Evolutionary conservation across 495 filamentous ascomycete genomes (phyloP).

Genomic region (Podospora australis): DNA sequence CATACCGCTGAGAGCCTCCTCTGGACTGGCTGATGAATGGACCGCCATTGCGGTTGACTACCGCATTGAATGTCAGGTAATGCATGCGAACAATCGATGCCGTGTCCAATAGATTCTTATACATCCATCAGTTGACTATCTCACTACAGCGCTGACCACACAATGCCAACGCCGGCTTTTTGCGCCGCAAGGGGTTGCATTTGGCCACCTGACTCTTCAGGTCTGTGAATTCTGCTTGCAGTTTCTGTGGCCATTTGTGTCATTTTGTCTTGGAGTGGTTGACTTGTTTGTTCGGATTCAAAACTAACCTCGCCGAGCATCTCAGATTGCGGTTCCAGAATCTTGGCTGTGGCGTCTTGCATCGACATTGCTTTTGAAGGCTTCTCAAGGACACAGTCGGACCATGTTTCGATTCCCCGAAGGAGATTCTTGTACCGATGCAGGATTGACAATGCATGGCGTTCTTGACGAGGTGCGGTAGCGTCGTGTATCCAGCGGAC

Average conservation of each 20-base stretch:
- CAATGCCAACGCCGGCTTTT: neutral
- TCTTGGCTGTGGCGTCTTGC: neutral
- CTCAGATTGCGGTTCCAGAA: neutral
- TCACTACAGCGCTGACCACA: neutral
- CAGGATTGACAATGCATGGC: constrained; percentile 6
- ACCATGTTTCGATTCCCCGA: constrained; percentile 13
- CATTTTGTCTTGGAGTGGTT: neutral
- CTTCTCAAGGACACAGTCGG: neutral
- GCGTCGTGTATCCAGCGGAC: constrained; percentile 10
- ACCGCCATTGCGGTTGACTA: constrained; percentile 10
- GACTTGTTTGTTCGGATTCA: neutral
- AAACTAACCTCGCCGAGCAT: neutral
- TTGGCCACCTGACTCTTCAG: neutral
- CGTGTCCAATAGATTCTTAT: constrained; percentile 1
- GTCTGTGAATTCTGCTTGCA: neutral
- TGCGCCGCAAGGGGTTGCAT: constrained; percentile 3
- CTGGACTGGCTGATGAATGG: constrained; percentile 7
- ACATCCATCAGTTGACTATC: constrained; percentile 11
- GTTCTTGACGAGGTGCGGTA: constrained; percentile 11
- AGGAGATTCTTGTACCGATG: constrained; percentile 4
- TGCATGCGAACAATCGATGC: neutral
- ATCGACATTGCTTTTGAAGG: neutral
- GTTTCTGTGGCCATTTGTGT: neutral
- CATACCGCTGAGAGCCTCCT: neutral
- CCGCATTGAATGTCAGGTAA: constrained; percentile 12